These are phyloP conservation scores for Chlorella vulgaris DNA, from an alignment of 139 green algal genomes.

Conservation along the genomic window DNA sequence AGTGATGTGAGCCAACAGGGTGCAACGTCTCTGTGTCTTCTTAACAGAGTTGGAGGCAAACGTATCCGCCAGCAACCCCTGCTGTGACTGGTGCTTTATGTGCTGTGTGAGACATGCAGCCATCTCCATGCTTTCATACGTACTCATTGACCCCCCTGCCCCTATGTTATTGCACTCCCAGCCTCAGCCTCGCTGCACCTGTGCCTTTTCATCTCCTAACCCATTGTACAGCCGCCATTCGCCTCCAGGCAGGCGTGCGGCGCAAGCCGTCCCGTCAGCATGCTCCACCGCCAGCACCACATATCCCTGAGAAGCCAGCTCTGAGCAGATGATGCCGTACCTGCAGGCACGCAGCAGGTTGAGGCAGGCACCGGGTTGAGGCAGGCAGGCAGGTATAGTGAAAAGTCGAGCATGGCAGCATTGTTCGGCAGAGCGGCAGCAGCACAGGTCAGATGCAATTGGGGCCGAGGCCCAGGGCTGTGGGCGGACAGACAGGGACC, in stretches of 20 bases:
- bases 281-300: slow-evolving; percentile 75
- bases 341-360: background rate
- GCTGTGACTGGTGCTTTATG: too few relatives aligned
- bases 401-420: background rate
- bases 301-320: slow-evolving; percentile 68
- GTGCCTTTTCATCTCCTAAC: slow-evolving; percentile 22
- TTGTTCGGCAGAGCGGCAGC: too few relatives aligned
- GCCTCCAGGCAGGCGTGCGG: slow-evolving; percentile 43
- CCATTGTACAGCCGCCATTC: slow-evolving; percentile 31
- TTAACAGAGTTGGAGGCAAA: too few relatives aligned
- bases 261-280: slow-evolving; percentile 58
- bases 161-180: too few relatives aligned
- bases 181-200: background rate
- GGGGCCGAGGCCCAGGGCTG: too few relatives aligned
- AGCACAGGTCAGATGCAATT: too few relatives aligned
- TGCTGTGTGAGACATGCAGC: too few relatives aligned
- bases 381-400: background rate
- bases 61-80: too few relatives aligned
- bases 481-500: background rate
- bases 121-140: too few relatives aligned
- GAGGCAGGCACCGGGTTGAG: background rate
- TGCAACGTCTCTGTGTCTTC: too few relatives aligned
- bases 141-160: too few relatives aligned
- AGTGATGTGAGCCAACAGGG: too few relatives aligned
- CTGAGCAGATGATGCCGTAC: slow-evolving; percentile 66